A percentile compares a stretch with the other conserved stretches of the same genome.
These are phyloP conservation scores for Thamnidium elegans DNA, from an alignment of 192 early-diverging fungal genomes.

Conservation along the genomic window DNA sequence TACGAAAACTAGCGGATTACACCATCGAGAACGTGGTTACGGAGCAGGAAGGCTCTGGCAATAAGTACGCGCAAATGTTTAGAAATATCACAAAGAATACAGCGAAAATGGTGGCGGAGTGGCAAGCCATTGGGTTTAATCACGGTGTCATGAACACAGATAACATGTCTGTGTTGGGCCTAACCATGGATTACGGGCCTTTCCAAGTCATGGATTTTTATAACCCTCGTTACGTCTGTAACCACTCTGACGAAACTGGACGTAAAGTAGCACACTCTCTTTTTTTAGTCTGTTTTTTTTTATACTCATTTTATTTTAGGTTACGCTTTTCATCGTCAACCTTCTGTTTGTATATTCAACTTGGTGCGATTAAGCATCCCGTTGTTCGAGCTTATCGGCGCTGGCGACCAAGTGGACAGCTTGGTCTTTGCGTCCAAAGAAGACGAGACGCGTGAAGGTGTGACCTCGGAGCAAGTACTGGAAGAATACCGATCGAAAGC, in stretches of 20 bases:
- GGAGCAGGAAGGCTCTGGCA: constrained; percentile 35
- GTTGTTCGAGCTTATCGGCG: constrained; percentile 62
- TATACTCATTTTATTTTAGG: constrained; percentile 2
- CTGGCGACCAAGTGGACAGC: constrained; percentile 46
- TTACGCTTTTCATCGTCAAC: constrained; percentile 69
- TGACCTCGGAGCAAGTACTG: constrained; percentile 17
- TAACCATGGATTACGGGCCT: constrained; percentile 89
- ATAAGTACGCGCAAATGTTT: constrained; percentile 62
- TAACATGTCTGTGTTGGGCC: constrained; percentile 14
- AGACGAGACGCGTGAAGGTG: constrained; percentile 18
- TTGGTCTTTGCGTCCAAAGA: constrained; percentile 39
- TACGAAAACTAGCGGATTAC: constrained; percentile 72
- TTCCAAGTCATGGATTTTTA: constrained; percentile 83
- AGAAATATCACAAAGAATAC: constrained; percentile 56
- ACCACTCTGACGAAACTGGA: constrained; percentile 73
- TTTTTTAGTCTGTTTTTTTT: neutral
- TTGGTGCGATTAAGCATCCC: constrained; percentile 65
- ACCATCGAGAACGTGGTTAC: constrained; percentile 55
- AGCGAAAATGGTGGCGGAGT: constrained; percentile 70
- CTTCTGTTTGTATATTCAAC: constrained; percentile 81
- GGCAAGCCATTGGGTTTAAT: constrained; percentile 79
- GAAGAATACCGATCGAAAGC: constrained; percentile 33
- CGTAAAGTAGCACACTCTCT: constrained; percentile 50
- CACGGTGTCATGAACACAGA: constrained; percentile 87
- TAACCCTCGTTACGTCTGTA: constrained; percentile 77